Evolutionary conservation across 345 rosid species (phyloP).

Genomic region (Eutrema heterophyllum): DNA sequence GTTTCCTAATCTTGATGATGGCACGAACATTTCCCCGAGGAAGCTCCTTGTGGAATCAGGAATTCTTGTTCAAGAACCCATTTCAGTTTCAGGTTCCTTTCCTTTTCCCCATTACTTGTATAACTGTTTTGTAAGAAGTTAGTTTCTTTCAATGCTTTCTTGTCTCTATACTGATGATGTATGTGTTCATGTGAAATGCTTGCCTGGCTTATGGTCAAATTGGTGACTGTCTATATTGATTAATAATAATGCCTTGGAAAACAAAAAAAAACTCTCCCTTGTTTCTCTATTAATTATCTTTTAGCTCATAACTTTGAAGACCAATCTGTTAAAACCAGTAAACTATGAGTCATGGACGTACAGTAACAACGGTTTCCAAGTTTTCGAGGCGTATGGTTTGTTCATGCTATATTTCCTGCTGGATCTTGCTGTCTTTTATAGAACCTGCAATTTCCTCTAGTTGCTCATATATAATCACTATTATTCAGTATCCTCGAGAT

Average conservation of each 20-base stretch:
- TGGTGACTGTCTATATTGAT: neutral
- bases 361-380: neutral
- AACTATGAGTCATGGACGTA: slow-evolving; percentile 18
- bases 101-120: neutral
- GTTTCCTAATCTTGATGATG: too few relatives aligned
- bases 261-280: neutral
- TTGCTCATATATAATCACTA: slow-evolving; percentile 10
- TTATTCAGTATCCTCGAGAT: slow-evolving; percentile 16
- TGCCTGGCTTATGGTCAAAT: neutral
- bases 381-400: slow-evolving; percentile 21
- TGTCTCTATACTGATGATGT: neutral
- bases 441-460: neutral
- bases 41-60: too few relatives aligned
- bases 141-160: neutral
- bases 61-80: too few relatives aligned
- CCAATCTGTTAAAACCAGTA: neutral
- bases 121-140: neutral
- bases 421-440: slow-evolving; percentile 27
- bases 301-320: slow-evolving; percentile 4
- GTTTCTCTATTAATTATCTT: slow-evolving; percentile 10
- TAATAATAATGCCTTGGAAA: neutral
- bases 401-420: slow-evolving; percentile 10
- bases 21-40: too few relatives aligned
- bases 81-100: too few relatives aligned
- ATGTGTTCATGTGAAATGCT: neutral